A percentile compares a stretch with the other conserved stretches of the same genome.
Conservation (phyloP, 345 rosid species). For the Mallotus nudiflorus region DNA sequence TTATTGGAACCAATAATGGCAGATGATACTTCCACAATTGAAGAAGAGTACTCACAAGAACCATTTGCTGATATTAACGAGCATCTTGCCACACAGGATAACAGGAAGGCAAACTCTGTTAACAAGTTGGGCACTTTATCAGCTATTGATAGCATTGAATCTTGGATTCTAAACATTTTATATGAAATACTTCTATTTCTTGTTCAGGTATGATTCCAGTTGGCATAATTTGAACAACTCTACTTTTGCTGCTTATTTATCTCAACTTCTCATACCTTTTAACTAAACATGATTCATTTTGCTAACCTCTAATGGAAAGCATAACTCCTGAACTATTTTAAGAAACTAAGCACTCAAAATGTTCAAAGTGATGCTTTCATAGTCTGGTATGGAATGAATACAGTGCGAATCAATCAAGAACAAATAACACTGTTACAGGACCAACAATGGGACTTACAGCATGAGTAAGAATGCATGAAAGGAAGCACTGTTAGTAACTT, state of each 20-base stretch:
- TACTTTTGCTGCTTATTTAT: neutral
- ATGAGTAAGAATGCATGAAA: neutral
- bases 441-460: neutral
- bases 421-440: neutral
- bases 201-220: slow-evolving; percentile 66
- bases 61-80: slow-evolving; percentile 58
- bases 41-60: slow-evolving; percentile 80
- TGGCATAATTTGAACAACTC: slow-evolving; percentile 3
- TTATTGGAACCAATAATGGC: slow-evolving; percentile 75
- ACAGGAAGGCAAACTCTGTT: slow-evolving; percentile 46
- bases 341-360: neutral
- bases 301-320: neutral
- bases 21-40: slow-evolving; percentile 72
- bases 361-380: neutral
- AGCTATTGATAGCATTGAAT: slow-evolving; percentile 75
- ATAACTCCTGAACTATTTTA: neutral
- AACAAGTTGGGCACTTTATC: slow-evolving; percentile 55
- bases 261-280: slow-evolving; percentile 15
- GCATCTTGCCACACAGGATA: slow-evolving; percentile 50
- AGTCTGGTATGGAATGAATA: neutral
- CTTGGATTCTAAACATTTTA: slow-evolving; percentile 90
- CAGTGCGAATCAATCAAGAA: no score
- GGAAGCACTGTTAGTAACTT: neutral
- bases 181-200: slow-evolving; percentile 89
- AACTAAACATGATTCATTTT: neutral